Conservation (phyloP, 305 asterid species). For the Ajuga reptans region DNA sequence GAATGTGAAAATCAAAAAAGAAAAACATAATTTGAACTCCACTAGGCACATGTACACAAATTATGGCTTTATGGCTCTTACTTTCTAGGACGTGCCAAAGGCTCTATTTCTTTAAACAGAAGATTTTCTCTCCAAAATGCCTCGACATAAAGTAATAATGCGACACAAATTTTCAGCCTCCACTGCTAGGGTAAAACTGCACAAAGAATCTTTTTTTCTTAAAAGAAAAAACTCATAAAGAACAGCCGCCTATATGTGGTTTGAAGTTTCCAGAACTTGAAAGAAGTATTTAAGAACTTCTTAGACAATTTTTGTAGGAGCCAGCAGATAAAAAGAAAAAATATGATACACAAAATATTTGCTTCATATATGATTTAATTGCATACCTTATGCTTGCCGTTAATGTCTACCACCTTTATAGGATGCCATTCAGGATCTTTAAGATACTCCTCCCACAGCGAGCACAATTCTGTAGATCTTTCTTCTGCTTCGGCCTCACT, state of each 20-base stretch:
- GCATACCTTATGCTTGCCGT: conserved; percentile 60
- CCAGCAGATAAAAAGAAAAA: background rate
- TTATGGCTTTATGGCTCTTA: background rate
- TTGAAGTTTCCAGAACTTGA: background rate
- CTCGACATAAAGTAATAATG: background rate
- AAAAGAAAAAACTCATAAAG: background rate
- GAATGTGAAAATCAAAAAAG: background rate
- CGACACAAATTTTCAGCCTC: background rate
- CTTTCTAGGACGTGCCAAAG: background rate
- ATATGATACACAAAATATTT: background rate
- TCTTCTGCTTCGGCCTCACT: conserved; percentile 69
- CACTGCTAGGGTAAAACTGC: background rate
- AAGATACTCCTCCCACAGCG: conserved; percentile 95
- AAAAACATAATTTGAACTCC: background rate
- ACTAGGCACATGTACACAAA: background rate
- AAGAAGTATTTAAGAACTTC: background rate
- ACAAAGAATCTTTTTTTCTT: background rate
- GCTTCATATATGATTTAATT: background rate
- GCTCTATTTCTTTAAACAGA: background rate
- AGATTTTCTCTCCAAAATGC: background rate
- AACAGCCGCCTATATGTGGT: background rate
- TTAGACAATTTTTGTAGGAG: background rate
- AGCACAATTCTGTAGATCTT: conserved; percentile 73
- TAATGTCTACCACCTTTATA: conserved; percentile 42
- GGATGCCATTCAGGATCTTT: conserved; percentile 98